These are phyloP conservation scores for Ophiosphaerella narmari DNA, from an alignment of 2,329 filamentous ascomycete genomes.

Conservation along the genomic window DNA sequence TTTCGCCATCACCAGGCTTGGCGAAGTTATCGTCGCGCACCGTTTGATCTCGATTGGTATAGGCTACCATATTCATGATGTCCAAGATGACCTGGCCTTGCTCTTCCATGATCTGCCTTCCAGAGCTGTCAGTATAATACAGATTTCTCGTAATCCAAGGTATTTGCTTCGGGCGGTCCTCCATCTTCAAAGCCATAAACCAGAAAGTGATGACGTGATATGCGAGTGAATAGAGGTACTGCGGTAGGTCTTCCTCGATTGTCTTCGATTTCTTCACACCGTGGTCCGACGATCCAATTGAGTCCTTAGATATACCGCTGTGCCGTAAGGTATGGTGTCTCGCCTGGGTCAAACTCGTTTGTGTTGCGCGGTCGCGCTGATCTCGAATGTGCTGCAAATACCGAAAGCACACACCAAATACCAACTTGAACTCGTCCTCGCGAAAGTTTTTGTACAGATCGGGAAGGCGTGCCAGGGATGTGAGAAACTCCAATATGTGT, in stretches of 20 bases:
- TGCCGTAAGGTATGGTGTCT: conserved; percentile 46
- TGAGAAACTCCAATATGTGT: conserved; percentile 95
- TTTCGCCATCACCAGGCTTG: conserved; percentile 66
- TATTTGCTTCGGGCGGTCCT: conserved; percentile 81
- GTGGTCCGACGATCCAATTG: conserved; percentile 29
- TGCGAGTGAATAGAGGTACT: conserved; percentile 91
- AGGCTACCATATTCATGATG: conserved; percentile 88
- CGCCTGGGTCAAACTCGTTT: conserved; percentile 37
- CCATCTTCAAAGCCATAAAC: conserved; percentile 88
- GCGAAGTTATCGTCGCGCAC: conserved; percentile 69
- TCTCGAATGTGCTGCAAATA: conserved; percentile 90
- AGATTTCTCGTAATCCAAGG: conserved; percentile 89
- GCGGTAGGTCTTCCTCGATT: conserved; percentile 75
- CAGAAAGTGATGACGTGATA: conserved; percentile 97
- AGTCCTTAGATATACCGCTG: conserved; percentile 52
- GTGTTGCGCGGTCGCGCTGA: conserved; percentile 48
- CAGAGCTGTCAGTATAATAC: conserved; percentile 74
- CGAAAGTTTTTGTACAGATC: conserved; percentile 86
- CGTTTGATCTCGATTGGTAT: conserved; percentile 82
- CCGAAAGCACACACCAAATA: conserved; percentile 93
- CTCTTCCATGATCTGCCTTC: conserved; percentile 79
- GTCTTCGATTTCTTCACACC: conserved; percentile 46
- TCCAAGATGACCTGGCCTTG: conserved; percentile 93
- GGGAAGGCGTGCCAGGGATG: conserved; percentile 81
- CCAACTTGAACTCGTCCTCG: conserved; percentile 88